These are phyloP conservation scores for Parsonsia alboflavescens DNA, from an alignment of 257 asterid species.

Conservation along the genomic window DNA sequence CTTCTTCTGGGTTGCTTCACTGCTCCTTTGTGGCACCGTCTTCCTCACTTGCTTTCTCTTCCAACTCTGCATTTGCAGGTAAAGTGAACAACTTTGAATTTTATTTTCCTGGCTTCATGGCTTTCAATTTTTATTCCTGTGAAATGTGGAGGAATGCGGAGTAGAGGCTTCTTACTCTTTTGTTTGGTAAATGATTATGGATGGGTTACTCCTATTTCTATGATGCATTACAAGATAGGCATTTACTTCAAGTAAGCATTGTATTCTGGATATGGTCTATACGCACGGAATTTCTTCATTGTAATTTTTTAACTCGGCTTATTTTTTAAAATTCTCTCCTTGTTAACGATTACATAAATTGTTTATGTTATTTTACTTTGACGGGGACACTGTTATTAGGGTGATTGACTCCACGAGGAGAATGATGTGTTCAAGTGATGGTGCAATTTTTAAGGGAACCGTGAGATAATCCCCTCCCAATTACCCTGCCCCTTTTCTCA, in stretches of 20 bases:
- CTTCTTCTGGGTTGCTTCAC: slow-evolving; percentile 43
- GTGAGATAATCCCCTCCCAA: background rate
- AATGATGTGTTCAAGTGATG: background rate
- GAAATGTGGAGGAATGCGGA: background rate
- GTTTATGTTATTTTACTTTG: background rate
- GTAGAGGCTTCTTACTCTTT: background rate
- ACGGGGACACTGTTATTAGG: background rate
- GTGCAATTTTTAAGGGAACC: background rate
- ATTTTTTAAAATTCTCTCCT: background rate
- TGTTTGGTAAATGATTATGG: background rate
- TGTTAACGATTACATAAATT: background rate
- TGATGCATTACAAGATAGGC: background rate
- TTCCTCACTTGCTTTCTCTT: slow-evolving; percentile 45
- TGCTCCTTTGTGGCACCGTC: slow-evolving; percentile 46
- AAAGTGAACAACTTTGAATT: background rate
- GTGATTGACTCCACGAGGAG: background rate
- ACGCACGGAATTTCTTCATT: background rate
- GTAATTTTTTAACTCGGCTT: background rate
- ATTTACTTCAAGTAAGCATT: background rate
- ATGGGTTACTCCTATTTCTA: background rate
- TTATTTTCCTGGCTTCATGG: background rate
- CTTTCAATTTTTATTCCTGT: background rate
- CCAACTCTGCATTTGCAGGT: slow-evolving; percentile 63
- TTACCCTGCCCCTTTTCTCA: background rate
- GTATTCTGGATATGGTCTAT: background rate